These are phyloP conservation scores for Pistacia vera DNA, from an alignment of 345 rosid species.

Conservation along the genomic window DNA sequence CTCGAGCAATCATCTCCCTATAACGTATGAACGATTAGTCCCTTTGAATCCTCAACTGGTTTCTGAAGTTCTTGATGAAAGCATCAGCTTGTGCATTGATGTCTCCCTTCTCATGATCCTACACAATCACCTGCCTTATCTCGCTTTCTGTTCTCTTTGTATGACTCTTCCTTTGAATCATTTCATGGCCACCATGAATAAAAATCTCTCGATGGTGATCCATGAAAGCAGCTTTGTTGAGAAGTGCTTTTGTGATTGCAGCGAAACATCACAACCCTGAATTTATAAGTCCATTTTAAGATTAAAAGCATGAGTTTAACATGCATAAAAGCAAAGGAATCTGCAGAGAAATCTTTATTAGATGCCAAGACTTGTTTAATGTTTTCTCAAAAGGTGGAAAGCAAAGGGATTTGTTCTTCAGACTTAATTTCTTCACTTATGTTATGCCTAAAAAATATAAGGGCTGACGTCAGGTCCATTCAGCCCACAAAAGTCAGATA, in stretches of 20 bases:
- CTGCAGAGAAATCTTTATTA: background rate
- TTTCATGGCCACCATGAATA: background rate
- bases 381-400: background rate
- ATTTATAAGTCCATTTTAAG: background rate
- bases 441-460: no score
- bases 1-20: background rate
- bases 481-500: no score
- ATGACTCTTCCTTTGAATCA: background rate
- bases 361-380: background rate
- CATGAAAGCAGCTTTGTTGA: background rate
- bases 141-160: background rate
- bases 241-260: background rate
- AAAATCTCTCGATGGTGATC: background rate
- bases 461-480: no score
- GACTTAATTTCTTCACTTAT: no score
- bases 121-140: background rate
- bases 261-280: background rate
- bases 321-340: slow-evolving; percentile 17
- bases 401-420: no score
- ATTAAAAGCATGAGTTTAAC: slow-evolving; percentile 14
- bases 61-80: slow-evolving; percentile 31
- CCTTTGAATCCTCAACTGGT: slow-evolving; percentile 3
- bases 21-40: slow-evolving; percentile 2
- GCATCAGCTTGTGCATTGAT: slow-evolving; percentile 20
- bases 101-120: slow-evolving; percentile 17